A percentile compares a stretch with the other conserved stretches of the same genome.
Conservation (phyloP, 805 yeast species). For the Zygosaccharomyces lentus region DNA sequence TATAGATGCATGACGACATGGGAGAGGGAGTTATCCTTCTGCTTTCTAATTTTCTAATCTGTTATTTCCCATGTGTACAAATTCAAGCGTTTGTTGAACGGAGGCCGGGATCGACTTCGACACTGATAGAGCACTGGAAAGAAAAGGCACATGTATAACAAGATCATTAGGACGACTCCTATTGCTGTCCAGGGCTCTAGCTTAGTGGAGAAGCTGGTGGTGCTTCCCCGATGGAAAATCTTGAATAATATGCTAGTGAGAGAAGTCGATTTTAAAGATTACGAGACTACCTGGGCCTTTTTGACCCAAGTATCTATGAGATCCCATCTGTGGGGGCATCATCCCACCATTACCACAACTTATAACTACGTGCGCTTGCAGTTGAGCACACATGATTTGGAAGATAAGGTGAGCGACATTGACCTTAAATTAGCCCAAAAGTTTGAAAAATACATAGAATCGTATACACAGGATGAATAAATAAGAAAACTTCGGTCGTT, state of each 20-base stretch:
- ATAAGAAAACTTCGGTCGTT: slow-evolving; percentile 1
- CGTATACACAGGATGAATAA: slow-evolving; percentile 7
- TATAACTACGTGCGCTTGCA: slow-evolving; percentile 54
- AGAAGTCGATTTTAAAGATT: slow-evolving; percentile 44
- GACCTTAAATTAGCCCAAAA: slow-evolving; percentile 57
- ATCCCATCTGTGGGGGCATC: slow-evolving; percentile 60
- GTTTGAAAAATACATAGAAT: slow-evolving; percentile 38
- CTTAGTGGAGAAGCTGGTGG: slow-evolving; percentile 19
- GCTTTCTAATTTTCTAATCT: neutral
- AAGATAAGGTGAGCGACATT: slow-evolving; percentile 41
- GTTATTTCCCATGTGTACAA: neutral
- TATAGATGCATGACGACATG: slow-evolving; percentile 29
- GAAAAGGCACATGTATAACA: slow-evolving; percentile 36
- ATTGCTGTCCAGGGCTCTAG: slow-evolving; percentile 26
- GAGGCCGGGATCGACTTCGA: neutral
- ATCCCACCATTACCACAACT: slow-evolving; percentile 62
- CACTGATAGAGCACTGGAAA: neutral
- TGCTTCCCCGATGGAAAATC: slow-evolving; percentile 28
- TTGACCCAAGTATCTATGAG: slow-evolving; percentile 53
- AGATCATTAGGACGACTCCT: slow-evolving; percentile 33
- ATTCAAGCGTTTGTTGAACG: neutral
- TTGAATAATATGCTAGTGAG: slow-evolving; percentile 30
- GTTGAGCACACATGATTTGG: slow-evolving; percentile 62
- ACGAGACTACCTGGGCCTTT: slow-evolving; percentile 64
- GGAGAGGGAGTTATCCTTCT: neutral